Conservation (phyloP, 371 early-diverging fungal genomes). For the Rhizopus delemar region DNA sequence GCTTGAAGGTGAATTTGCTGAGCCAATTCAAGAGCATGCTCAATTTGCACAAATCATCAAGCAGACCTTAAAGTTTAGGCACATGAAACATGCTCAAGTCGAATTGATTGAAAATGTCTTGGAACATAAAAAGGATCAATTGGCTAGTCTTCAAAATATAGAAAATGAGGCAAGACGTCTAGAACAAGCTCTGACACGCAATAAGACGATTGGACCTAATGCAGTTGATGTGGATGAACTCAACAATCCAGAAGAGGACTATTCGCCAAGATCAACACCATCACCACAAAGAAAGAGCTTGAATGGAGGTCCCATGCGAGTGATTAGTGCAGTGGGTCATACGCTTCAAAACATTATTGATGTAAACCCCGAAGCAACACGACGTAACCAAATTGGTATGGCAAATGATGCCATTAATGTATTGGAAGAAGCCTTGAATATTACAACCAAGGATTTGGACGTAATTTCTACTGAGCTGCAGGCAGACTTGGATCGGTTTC, state of each 20-base stretch:
- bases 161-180: conserved; percentile 85
- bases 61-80: conserved; percentile 79
- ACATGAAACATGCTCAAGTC: conserved; percentile 83
- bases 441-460: conserved; percentile 68
- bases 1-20: conserved; percentile 79
- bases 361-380: conserved; percentile 90
- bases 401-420: conserved; percentile 77
- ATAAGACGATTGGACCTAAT: conserved; percentile 39
- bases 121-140: conserved; percentile 63
- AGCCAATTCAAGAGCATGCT: conserved; percentile 86
- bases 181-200: conserved; percentile 67
- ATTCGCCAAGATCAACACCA: conserved; percentile 16
- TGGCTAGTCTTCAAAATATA: conserved; percentile 71
- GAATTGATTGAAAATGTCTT: conserved; percentile 75
- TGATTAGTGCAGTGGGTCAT: conserved; percentile 69
- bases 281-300: conserved; percentile 22
- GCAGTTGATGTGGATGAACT: conserved; percentile 31
- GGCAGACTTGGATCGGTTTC: conserved; percentile 88
- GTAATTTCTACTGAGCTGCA: conserved; percentile 80
- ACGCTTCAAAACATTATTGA: conserved; percentile 90
- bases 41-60: conserved; percentile 85
- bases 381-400: conserved; percentile 86
- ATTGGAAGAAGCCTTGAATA: conserved; percentile 79
- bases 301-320: conserved; percentile 44
- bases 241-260: conserved; percentile 7